Conservation (phyloP, 192 early-diverging fungal species). For the Funneliformis mosseae region DNA sequence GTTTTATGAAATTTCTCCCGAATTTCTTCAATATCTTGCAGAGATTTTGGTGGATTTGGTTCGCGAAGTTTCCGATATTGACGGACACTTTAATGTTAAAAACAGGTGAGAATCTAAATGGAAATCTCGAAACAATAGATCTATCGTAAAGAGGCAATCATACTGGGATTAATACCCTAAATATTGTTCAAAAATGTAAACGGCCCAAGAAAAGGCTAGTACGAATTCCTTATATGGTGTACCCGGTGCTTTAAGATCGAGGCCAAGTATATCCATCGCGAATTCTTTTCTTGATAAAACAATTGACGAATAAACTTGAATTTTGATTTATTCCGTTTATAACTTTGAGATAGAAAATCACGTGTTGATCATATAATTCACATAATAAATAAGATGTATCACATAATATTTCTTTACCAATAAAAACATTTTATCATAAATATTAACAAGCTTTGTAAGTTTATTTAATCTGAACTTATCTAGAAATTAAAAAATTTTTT, state of each 20-base stretch:
- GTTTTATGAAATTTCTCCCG: conserved; percentile 82
- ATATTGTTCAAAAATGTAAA: conserved; percentile 83
- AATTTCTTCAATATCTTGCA: conserved; percentile 67
- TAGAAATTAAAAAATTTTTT: no score
- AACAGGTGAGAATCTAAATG: neutral
- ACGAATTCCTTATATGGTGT: conserved; percentile 81
- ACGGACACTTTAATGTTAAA: conserved; percentile 54
- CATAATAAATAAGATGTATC: no score
- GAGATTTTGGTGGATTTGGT: conserved; percentile 65
- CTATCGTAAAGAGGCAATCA: neutral
- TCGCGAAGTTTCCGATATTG: conserved; percentile 76
- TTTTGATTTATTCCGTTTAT: no score
- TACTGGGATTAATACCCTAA: conserved; percentile 52
- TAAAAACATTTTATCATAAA: no score
- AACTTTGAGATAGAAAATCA: no score
- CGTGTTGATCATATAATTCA: no score
- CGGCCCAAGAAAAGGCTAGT: conserved; percentile 67
- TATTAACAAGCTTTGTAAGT: no score
- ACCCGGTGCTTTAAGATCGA: conserved; percentile 18
- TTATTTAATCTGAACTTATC: no score
- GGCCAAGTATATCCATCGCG: neutral
- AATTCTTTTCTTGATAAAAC: neutral
- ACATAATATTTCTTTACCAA: no score
- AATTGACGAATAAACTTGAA: no score
- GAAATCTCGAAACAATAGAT: neutral